Evolutionary conservation across 805 yeast genomes (phyloP), one percentile per base, ranked within the genome.

Genomic region (Metschnikowia cerradonensis): DNA sequence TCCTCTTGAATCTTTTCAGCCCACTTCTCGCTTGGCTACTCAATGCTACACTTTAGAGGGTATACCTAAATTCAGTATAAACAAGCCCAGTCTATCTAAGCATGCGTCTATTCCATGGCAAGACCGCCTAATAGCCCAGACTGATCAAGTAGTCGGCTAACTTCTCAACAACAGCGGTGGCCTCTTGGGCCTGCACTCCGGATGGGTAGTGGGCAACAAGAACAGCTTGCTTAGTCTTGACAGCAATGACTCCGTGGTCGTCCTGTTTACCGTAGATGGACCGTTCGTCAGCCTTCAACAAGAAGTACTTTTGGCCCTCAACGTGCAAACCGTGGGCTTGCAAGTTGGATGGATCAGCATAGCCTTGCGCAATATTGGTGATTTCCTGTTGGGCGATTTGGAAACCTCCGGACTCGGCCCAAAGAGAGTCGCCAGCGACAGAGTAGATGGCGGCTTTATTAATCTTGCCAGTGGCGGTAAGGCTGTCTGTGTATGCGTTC

Each of bases 361-460:
- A 94, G 17, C 97, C 98, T 48, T 71, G 70, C 41, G 89, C 94
- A 52, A 94, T 72, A 61, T 78, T 88, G 44, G 75, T 60, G 59
- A 91, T 82, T 73, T 94, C 99, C 41, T 78, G 74, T 10, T 83
- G 80, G 41, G 80, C 78, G 60, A 91, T 79, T 62, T 67, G 68
- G 57, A 89, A 81, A 38, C 81, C 81, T 53, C 86, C 79, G 15
- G 94, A 78, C 59, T 84, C 81, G 20, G 98, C 98, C 99, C 99
- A 94, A 48, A 83, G 80, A 19, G 96, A 80, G 68, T 91, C 96
- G 42, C 99, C 99, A 13, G 95, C 96, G 59, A 88, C 86, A 8
- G 97, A 91, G 72, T 88, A 91, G 59, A 94, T 82, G 39, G 95
- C 94, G 33, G 98, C 97, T 68, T 83, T 83, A 74, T 92, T 97